These are phyloP conservation scores for Parastagonospora avenae DNA, from an alignment of 2,329 filamentous ascomycete genomes.

Conservation along the genomic window DNA sequence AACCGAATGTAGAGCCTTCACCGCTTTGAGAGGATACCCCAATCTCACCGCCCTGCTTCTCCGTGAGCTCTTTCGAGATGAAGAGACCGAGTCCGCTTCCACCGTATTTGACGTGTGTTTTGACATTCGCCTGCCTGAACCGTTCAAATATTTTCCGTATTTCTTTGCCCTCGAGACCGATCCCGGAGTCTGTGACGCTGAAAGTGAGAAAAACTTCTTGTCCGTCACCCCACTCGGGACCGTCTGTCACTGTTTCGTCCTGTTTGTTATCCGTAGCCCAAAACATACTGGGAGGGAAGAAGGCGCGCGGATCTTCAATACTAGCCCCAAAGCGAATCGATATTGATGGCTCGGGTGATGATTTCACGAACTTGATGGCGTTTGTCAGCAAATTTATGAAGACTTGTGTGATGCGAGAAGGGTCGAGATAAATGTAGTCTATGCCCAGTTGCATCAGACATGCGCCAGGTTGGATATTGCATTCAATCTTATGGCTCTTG, in stretches of 20 bases:
- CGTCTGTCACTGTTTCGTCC: constrained; percentile 27
- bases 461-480: constrained; percentile 40
- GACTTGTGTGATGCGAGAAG: constrained; percentile 65
- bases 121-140: constrained; percentile 43
- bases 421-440: constrained; percentile 50
- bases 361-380: constrained; percentile 50
- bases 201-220: constrained; percentile 48
- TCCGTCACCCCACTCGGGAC: constrained; percentile 44
- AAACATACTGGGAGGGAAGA: constrained; percentile 36
- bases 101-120: constrained; percentile 50
- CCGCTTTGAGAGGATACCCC: constrained; percentile 48
- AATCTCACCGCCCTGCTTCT: constrained; percentile 54
- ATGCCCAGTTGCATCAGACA: constrained; percentile 45
- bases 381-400: constrained; percentile 76
- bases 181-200: constrained; percentile 48
- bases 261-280: constrained; percentile 35
- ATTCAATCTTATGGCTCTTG: constrained; percentile 38
- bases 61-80: constrained; percentile 53
- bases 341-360: constrained; percentile 41
- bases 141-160: constrained; percentile 46
- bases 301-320: constrained; percentile 22
- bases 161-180: constrained; percentile 48
- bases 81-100: constrained; percentile 53
- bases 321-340: constrained; percentile 46
- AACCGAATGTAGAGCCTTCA: constrained; percentile 50